These are phyloP conservation scores for Chytriomyces confervae DNA, from an alignment of 192 early-diverging fungal species.

Conservation along the genomic window DNA sequence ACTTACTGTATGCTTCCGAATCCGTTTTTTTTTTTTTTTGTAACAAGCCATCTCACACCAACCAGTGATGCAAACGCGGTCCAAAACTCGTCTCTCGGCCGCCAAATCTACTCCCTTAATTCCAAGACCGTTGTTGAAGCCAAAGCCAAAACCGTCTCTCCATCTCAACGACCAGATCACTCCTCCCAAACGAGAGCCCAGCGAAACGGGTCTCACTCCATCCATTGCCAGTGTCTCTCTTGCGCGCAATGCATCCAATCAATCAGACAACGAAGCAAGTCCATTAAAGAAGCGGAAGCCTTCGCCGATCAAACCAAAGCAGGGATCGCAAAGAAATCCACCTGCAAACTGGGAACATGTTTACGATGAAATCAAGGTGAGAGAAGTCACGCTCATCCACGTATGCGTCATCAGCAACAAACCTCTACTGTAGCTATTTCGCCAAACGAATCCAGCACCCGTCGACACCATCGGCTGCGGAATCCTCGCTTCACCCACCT, in stretches of 20 bases:
- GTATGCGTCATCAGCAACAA: neutral
- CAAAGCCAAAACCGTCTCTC: neutral
- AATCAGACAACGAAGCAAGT: neutral
- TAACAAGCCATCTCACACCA: no score
- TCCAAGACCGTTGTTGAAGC: neutral
- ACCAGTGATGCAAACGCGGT: neutral
- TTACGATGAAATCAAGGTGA: constrained; percentile 39
- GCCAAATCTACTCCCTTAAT: neutral
- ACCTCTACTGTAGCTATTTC: constrained; percentile 68
- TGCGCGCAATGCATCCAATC: neutral
- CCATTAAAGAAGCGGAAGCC: neutral
- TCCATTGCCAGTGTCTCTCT: neutral
- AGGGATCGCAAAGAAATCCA: neutral
- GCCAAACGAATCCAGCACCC: constrained; percentile 66
- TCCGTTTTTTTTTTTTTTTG: no score
- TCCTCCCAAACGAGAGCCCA: neutral
- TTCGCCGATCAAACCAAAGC: neutral
- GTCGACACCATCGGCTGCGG: constrained; percentile 93
- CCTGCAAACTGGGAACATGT: constrained; percentile 67
- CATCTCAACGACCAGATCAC: neutral
- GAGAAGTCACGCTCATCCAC: neutral
- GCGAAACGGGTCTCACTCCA: neutral
- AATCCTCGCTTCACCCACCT: constrained; percentile 61
- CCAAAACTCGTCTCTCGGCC: neutral
- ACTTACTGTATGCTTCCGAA: no score